Base-by-base conservation (phyloP, 768 basidiomycete genomes). In the Xerocomellus chrysenteron region DNA sequence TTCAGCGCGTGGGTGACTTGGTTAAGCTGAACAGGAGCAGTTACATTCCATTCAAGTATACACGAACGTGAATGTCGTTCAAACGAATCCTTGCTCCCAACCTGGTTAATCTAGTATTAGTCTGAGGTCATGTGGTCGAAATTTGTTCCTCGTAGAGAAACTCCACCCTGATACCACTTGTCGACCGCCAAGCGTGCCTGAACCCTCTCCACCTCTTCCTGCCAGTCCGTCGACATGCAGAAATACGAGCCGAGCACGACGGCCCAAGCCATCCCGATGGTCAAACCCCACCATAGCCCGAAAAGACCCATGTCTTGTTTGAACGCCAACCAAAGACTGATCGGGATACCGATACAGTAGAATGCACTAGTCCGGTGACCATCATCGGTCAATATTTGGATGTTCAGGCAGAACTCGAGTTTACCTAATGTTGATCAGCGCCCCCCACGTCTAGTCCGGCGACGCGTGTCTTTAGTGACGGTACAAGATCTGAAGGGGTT, bases 261-360 rank as follows among this genome's bases (percentile, higher is more conserved):
- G 17, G 64, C 52, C 65, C 59, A 65, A 28, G 28, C 12, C 65
- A 68, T 67, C 14, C 70, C 68, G 12, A 86, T 66, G 0, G 87
- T 88, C n/a, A 95, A 75, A 17, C 94, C 94, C 48, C 87, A 78
- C 94, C 94, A 97, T 6, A 97, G 76, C 0, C 94, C 94, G 36
- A 80, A 77, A 26, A 97, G 76, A 2, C 80, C 81, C 70, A 86
- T 77, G 47, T 79, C 67, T 7, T 67, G 71, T 56, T 76, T 74
- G 75, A 94, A 93, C 2, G 89, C 80, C 11, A 95, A 81, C 75
- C 81, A 90, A 35, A 93, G 73, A 2, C 92, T 94, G 52, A 92
- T 76, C 0, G 93, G 93, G 53, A 94, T 85, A 33, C 91, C 90
- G 53, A 94, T 74, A 53, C 88, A 75, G 65, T 94, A 94, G 71